Evolutionary conservation across 352 stramenopile species (phyloP), one percentile per base, ranked within the genome.

Genomic region (Phytophthora colocasiae): DNA sequence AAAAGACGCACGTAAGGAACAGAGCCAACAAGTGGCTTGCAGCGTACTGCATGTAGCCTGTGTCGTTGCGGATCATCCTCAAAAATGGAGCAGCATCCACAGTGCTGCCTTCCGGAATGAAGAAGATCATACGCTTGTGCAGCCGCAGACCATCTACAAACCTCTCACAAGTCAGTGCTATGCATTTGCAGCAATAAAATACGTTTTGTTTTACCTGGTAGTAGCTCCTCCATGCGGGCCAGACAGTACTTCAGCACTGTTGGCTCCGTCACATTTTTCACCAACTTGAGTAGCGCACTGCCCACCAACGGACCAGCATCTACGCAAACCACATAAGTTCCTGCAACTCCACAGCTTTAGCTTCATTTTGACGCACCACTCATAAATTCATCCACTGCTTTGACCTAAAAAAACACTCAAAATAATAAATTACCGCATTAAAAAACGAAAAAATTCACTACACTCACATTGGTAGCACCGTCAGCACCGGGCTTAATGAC

Each of bases 201-300:
- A 22, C 22, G 27, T 2, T 19, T 9, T 10, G 27, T 26, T 6
- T 40, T 62, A 93, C 87, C 87, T 29, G 88, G 87, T 15, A 96
- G 66, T 15, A 96, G 71, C 66, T 96, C 86, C 55, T 96, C 85
- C 83, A 96, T 93, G 63, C 88, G 86, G 3, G 88, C 88, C 32
- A 96, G 78, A 54, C 86, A 88, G 69, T 96, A 96, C 52, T 92
- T 92, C 53, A 96, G 77, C 29, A 96, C 88, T 5, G 88, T 92
- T 12, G 87, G 85, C 54, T 96, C 88, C 6, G 88, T 96, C 63
- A 96, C 87, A 69, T 96, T 93, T 79, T 93, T 93, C 36, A 96
- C 73, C 34, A 96, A 60, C 69, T 96, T 96, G 39, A 96, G 71
- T 58, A 96, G 67, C 14, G 83, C 83, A 39, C 71, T 75, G 11